Evolutionary conservation across 352 stramenopile species (phyloP), one percentile per base, ranked within the genome.

Genomic region (Phytophthora megakarya): DNA sequence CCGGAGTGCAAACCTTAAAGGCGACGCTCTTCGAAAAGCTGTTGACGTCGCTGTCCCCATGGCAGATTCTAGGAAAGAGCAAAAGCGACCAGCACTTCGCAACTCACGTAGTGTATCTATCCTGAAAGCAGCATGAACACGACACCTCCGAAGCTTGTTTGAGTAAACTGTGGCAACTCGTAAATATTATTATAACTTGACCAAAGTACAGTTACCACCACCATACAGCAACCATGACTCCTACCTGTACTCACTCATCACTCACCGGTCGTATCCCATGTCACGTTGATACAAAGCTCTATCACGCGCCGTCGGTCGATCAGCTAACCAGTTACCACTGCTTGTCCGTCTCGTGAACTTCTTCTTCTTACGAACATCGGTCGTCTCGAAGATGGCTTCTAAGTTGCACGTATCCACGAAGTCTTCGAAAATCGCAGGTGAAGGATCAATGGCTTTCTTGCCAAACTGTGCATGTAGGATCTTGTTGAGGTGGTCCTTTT

Each of bases 351-450:
- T 76, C 26, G 75, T 62, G 45, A 94, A 96, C 25, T 79, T 80
- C 56, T 90, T 91, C 67, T 93, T 92, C 61, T 93, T 93, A 2
- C 66, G 65, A 9, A 78, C 58, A 42, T 94, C 85, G 0, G 75
- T 85, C 7, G 85, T 76, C 58, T 96, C 73, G 39, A 94, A 94
- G 26, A 96, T 96, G 10, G 82, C 78, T 67, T 94, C 87, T 2
- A 96, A 44, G 57, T 96, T 86, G 59, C 87, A 96, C 4, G 82
- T 87, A 49, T 90, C 84, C 18, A 92, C 79, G 60, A 93, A 95
- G 37, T 96, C 87, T 10, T 80, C 76, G 52, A 96, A 96, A 60
- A 94, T 92, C 5, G 67, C 70, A 5, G 84, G 87, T n/a, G 84
- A 89, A 10, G 85, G 87, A 54, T 94, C 86, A 12, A 84, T 69